Percentiles rank a stretch among this genome's conserved stretches.
Evolutionary conservation across 352 stramenopile genomes (phyloP).

Genomic region (Phytophthora agathidicida): DNA sequence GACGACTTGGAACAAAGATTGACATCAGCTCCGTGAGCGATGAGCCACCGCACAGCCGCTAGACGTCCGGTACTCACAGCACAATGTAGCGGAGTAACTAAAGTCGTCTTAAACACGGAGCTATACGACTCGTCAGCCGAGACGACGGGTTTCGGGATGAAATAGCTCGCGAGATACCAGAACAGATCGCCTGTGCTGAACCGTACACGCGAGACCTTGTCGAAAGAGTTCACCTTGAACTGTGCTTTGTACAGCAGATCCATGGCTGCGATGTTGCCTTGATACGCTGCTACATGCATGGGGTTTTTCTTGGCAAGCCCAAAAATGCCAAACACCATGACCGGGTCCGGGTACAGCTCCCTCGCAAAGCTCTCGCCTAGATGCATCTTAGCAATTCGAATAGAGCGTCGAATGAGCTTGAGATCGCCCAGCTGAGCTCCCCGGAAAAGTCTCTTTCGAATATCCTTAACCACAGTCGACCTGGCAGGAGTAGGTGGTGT

Average conservation of each 20-base stretch:
- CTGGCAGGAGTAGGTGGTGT: constrained; percentile 18
- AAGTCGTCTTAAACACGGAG: constrained; percentile 73
- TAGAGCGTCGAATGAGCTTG: constrained; percentile 54
- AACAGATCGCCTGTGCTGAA: constrained; percentile 84
- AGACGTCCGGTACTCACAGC: constrained; percentile 77
- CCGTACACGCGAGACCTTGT: constrained; percentile 83
- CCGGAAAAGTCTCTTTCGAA: constrained; percentile 78
- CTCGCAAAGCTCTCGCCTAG: constrained; percentile 61
- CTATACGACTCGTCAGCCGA: constrained; percentile 67
- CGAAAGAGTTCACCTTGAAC: constrained; percentile 75
- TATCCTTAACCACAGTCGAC: constrained; percentile 49
- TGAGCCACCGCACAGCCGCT: constrained; percentile 74
- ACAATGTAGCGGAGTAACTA: constrained; percentile 80
- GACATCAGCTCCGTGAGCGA: constrained; percentile 75
- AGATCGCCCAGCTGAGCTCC: constrained; percentile 74
- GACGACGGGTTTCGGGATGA: constrained; percentile 75
- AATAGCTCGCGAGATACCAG: constrained; percentile 77
- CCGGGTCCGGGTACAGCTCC: constrained; percentile 72
- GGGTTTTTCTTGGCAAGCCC: constrained; percentile 84
- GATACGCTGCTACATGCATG: constrained; percentile 83
- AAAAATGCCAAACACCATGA: constrained; percentile 74
- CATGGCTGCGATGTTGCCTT: constrained; percentile 79
- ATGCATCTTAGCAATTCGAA: constrained; percentile 58
- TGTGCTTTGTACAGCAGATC: constrained; percentile 58
- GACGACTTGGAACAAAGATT: constrained; percentile 82